These are phyloP conservation scores for Mycena alexandri DNA, from an alignment of 768 basidiomycete genomes.

Conservation along the genomic window DNA sequence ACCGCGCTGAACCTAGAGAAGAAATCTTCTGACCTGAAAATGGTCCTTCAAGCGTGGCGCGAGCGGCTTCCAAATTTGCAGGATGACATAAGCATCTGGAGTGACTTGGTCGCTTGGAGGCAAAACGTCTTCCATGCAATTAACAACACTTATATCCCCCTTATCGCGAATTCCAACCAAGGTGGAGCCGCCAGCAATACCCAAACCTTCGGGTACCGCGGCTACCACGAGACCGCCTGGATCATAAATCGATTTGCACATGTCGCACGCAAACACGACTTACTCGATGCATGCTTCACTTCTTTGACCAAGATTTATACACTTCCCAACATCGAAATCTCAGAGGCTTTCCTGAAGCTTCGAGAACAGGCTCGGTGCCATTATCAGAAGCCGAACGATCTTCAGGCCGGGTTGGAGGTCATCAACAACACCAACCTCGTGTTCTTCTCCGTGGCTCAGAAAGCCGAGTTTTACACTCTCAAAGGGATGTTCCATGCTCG, in stretches of 20 bases:
- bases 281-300: conserved; percentile 95
- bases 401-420: conserved; percentile 94
- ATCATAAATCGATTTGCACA: conserved; percentile 99
- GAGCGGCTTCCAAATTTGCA: conserved; percentile 95
- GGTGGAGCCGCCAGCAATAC: conserved; percentile 67
- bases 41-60: conserved; percentile 96
- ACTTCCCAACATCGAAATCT: conserved; percentile 99
- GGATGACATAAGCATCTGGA: conserved; percentile 99
- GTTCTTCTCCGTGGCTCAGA: conserved; percentile 95
- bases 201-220: conserved; percentile 92
- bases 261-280: conserved; percentile 96
- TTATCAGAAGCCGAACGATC: conserved; percentile 94
- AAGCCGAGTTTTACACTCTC: conserved; percentile 98
- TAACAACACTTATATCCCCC: conserved; percentile 95
- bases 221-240: conserved; percentile 99
- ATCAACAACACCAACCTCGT: conserved; percentile 99
- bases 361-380: conserved; percentile 98
- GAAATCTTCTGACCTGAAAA: conserved; percentile 95
- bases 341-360: conserved; percentile 98
- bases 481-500: conserved; percentile 99
- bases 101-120: conserved; percentile 98
- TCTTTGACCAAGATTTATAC: conserved; percentile 98
- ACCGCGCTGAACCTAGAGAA: conserved; percentile 92
- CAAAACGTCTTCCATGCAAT: conserved; percentile 98
- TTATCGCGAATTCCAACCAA: conserved; percentile 75